Evolutionary conservation across 345 rosid species (phyloP).

Genomic region (Syzygium jambos): DNA sequence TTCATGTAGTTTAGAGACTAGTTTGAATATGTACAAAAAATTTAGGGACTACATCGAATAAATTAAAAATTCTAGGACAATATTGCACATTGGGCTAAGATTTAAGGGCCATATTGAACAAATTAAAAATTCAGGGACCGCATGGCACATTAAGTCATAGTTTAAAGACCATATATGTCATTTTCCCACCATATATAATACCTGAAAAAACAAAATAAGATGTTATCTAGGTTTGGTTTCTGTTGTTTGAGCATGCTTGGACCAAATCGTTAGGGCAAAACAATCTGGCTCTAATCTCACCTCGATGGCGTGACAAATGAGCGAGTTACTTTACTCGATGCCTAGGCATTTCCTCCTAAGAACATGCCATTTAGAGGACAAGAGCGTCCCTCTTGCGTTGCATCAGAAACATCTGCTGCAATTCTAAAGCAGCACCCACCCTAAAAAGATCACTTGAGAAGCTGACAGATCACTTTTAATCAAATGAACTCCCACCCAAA

Average conservation of each 20-base stretch:
- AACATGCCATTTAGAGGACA: neutral
- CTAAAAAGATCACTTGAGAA: neutral
- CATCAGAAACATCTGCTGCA: neutral
- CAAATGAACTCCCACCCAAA: neutral
- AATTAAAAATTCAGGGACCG: no score
- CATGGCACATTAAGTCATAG: no score
- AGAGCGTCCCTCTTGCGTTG: neutral
- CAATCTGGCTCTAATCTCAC: neutral
- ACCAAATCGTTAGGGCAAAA: neutral
- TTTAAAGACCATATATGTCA: no score
- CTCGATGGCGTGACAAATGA: neutral
- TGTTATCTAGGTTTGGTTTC: neutral
- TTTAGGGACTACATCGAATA: no score
- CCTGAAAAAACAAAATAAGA: neutral
- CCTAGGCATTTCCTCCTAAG: neutral
- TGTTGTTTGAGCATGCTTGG: neutral
- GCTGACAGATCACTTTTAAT: neutral
- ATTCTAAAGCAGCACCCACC: neutral
- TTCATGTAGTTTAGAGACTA: no score
- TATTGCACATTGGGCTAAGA: no score
- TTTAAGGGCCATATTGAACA: no score
- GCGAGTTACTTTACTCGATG: neutral
- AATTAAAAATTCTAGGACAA: no score
- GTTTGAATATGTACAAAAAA: no score
- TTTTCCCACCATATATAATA: neutral